phyloP scores from a whole-genome alignment of 2,329 filamentous ascomycete species.

The Trichoderma polysporum region DNA sequence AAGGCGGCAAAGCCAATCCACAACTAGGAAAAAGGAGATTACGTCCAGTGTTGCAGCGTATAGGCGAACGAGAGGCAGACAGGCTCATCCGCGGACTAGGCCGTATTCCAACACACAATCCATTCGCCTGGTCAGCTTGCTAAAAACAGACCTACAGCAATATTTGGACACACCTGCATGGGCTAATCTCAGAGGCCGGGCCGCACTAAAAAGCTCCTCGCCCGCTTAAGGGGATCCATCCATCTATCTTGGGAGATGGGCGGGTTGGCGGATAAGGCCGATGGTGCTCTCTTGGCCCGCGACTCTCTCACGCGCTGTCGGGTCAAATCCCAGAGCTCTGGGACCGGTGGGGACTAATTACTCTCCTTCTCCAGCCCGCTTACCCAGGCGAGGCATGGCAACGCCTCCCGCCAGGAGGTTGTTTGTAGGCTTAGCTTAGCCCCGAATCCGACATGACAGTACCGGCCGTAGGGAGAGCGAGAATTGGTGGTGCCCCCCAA shows the following conservation, averaged over 20 bases:
- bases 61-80: not conserved
- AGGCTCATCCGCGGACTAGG: not conserved
- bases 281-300: not conserved
- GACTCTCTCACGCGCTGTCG: not conserved
- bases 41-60: not conserved
- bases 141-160: not conserved
- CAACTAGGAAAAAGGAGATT: not conserved
- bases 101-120: no score
- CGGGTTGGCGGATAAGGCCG: conserved; percentile 17
- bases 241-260: not conserved
- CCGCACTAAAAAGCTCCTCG: not conserved
- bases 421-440: no score
- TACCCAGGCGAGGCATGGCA: not conserved
- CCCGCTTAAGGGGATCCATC: not conserved
- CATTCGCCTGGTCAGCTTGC: no score
- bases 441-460: not conserved
- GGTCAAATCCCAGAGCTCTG: conserved; percentile 10
- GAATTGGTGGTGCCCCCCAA: not conserved
- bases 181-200: not conserved
- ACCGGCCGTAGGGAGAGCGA: not conserved
- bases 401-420: not conserved
- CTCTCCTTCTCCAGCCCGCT: not conserved
- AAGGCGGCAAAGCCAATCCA: not conserved
- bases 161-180: not conserved
- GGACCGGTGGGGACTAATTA: conserved; percentile 6